Evolutionary conservation across 495 filamentous ascomycete species (phyloP).

Genomic region (Hyaloscypha hepaticicola): DNA sequence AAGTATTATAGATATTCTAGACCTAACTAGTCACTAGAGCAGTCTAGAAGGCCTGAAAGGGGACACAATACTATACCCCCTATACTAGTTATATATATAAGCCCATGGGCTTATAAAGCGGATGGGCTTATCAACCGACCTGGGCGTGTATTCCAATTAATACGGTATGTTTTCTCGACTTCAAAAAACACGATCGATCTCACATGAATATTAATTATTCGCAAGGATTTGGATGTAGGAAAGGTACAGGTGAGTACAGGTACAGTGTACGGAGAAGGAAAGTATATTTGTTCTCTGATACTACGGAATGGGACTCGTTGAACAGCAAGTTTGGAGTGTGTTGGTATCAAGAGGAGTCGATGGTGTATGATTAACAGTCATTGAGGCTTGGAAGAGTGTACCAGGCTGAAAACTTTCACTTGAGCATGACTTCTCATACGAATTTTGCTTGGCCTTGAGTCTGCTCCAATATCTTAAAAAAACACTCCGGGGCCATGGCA

Average conservation of each 20-base stretch:
- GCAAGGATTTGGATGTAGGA: background rate
- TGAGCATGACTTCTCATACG: background rate
- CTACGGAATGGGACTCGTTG: background rate
- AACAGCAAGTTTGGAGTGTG: background rate
- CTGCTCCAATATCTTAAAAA: no score
- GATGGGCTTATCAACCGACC: no score
- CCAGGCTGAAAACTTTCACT: background rate
- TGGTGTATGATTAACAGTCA: background rate
- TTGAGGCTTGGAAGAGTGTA: background rate
- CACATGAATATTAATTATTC: background rate
- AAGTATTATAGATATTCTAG: no score
- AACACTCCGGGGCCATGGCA: no score
- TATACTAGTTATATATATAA: no score
- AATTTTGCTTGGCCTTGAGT: background rate
- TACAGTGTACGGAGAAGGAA: background rate
- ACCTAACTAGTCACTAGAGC: no score
- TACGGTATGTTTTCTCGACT: slow-evolving; percentile 61
- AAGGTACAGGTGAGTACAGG: background rate
- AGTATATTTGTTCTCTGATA: background rate
- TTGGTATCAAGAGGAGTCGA: background rate
- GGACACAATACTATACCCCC: no score
- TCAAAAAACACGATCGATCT: background rate
- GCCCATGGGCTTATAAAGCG: no score
- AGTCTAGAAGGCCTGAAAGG: no score
- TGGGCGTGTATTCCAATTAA: no score